Conservation (phyloP, 768 basidiomycete species). For the Boletus vermiculosoides region DNA sequence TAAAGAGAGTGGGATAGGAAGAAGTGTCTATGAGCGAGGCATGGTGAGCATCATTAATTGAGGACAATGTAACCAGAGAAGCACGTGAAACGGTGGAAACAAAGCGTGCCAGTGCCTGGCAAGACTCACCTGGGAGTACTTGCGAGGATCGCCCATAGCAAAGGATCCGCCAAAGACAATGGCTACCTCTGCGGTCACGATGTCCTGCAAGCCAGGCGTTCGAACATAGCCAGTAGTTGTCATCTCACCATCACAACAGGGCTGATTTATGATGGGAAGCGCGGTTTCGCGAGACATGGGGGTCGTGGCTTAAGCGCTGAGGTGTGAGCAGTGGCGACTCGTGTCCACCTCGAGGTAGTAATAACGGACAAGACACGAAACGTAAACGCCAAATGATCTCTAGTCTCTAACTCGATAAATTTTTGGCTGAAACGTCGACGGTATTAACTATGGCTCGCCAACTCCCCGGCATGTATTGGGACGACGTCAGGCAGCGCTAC, state of each 20-base stretch:
- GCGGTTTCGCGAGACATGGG: not conserved
- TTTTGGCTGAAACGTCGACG: not conserved
- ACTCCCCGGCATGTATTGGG: conserved; percentile 59
- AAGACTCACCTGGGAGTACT: not conserved
- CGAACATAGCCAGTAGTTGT: not conserved
- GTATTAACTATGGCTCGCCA: conserved; percentile 41
- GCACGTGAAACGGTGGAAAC: not conserved
- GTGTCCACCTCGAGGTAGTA: not conserved
- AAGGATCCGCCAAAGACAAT: not conserved
- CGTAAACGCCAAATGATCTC: not conserved
- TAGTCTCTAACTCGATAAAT: not conserved
- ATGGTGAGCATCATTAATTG: not conserved
- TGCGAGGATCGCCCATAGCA: not conserved
- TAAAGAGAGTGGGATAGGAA: not conserved
- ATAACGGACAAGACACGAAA: not conserved
- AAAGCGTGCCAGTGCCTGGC: not conserved
- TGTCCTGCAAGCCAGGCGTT: not conserved
- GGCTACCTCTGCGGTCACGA: not conserved
- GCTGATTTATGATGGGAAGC: not conserved
- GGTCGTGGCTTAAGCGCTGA: not conserved
- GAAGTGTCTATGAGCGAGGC: not conserved
- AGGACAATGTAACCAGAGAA: not conserved
- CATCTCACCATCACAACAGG: not conserved
- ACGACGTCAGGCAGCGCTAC: conserved; percentile 50
- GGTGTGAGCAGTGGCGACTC: not conserved